phyloP scores from a whole-genome alignment of 768 basidiomycete genomes.

The Suillus ampliporus region DNA sequence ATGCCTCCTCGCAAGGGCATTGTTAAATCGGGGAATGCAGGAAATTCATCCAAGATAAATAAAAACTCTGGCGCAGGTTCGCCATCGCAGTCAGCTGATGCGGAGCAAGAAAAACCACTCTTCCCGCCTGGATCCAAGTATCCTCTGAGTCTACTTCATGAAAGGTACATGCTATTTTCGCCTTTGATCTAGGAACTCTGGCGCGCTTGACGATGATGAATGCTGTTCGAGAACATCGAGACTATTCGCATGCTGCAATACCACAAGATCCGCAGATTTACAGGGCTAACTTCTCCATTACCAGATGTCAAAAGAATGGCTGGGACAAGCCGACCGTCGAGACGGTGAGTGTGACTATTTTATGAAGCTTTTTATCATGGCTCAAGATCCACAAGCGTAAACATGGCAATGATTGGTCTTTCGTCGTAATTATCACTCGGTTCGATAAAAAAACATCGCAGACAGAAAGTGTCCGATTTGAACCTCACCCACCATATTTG shows the following conservation, averaged over 20 bases:
- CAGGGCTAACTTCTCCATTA: neutral
- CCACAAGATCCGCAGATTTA: neutral
- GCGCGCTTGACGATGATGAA: neutral
- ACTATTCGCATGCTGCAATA: neutral
- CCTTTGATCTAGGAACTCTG: neutral
- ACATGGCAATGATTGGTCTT: conserved; percentile 59
- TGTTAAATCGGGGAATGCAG: conserved; percentile 89
- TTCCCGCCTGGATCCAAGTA: conserved; percentile 89
- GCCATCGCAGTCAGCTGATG: conserved; percentile 25
- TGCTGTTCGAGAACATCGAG: neutral
- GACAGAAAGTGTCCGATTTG: conserved; percentile 70
- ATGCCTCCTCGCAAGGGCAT: conserved; percentile 81
- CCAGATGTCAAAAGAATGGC: conserved; percentile 84
- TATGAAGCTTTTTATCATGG: neutral
- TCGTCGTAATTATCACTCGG: conserved; percentile 68
- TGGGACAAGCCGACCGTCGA: conserved; percentile 89
- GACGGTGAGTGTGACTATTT: conserved; percentile 51
- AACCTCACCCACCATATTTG: conserved; percentile 73
- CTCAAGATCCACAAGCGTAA: conserved; percentile 45
- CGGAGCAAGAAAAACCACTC: conserved; percentile 56
- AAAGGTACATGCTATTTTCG: conserved; percentile 55
- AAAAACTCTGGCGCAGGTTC: conserved; percentile 29
- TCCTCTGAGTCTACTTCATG: conserved; percentile 78
- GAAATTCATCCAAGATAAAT: conserved; percentile 72
- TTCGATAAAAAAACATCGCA: conserved; percentile 74